Evolutionary conservation across 2,329 filamentous ascomycete species (phyloP).

Genomic region (Fusarium pseudograminearum): DNA sequence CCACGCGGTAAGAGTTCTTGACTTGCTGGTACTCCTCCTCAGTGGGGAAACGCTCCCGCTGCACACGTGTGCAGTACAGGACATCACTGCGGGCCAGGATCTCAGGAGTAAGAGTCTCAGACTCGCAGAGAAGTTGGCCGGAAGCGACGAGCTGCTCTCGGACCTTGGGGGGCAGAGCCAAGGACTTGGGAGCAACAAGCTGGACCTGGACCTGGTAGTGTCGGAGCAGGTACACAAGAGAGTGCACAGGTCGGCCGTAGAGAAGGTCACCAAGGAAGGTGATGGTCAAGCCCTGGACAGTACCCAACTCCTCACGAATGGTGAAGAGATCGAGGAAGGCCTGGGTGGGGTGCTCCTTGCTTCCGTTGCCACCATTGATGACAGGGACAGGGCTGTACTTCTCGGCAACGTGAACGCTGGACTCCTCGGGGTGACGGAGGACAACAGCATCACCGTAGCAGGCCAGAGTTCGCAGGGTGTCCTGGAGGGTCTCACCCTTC

Average conservation of each 20-base stretch:
- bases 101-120: conserved; percentile 83
- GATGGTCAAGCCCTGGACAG: conserved; percentile 93
- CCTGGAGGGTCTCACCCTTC: conserved; percentile 94
- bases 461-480: conserved; percentile 91
- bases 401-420: conserved; percentile 82
- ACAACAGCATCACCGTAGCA: conserved; percentile 97
- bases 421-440: conserved; percentile 90
- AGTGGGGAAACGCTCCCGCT: conserved; percentile 94
- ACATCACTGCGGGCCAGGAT: conserved; percentile 90
- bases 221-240: conserved; percentile 89
- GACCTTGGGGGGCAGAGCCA: conserved; percentile 81
- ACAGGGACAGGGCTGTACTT: conserved; percentile 92
- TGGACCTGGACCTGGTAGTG: conserved; percentile 97
- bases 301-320: conserved; percentile 96
- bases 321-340: conserved; percentile 98
- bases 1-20: conserved; percentile 89
- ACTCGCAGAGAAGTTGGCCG: conserved; percentile 82
- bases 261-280: conserved; percentile 95
- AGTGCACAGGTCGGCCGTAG: conserved; percentile 95
- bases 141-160: conserved; percentile 77
- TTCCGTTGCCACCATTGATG: conserved; percentile 97
- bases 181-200: conserved; percentile 84
- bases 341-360: conserved; percentile 95
- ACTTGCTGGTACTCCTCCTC: conserved; percentile 84
- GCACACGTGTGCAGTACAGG: conserved; percentile 95